These are phyloP conservation scores for Cephalotrichum gorgonifer DNA, from an alignment of 2,329 filamentous ascomycete genomes.

Conservation along the genomic window DNA sequence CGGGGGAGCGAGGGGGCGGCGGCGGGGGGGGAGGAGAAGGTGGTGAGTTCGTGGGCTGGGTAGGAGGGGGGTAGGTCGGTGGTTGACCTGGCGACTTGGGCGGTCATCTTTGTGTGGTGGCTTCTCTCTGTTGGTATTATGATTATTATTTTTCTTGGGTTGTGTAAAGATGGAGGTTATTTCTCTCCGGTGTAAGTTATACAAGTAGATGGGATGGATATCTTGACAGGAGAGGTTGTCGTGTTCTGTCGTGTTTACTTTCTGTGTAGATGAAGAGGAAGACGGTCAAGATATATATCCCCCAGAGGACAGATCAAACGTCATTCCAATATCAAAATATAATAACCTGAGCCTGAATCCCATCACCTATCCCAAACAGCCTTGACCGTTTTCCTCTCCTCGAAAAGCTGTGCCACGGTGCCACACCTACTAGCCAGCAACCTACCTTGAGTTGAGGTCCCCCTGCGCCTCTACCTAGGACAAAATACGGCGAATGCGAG, in stretches of 20 bases:
- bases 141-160: too few species aligned
- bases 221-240: too few species aligned
- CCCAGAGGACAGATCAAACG: neutral
- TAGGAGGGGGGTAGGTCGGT: neutral
- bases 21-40: constrained; percentile 4
- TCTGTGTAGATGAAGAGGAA: neutral
- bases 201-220: too few species aligned
- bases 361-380: neutral
- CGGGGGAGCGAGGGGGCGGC: constrained; percentile 8
- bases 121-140: too few species aligned
- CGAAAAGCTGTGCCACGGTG: too few species aligned
- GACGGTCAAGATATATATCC: neutral
- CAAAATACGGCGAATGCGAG: constrained; percentile 21
- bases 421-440: too few species aligned
- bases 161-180: too few species aligned
- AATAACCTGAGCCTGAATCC: neutral
- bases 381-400: neutral
- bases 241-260: neutral
- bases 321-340: neutral
- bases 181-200: too few species aligned
- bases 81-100: neutral
- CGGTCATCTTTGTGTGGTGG: neutral
- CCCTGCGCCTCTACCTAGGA: too few species aligned
- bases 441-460: too few species aligned
- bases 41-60: neutral